phyloP scores from a whole-genome alignment of 2,329 filamentous ascomycete species.

The Fusarium dimerum region DNA sequence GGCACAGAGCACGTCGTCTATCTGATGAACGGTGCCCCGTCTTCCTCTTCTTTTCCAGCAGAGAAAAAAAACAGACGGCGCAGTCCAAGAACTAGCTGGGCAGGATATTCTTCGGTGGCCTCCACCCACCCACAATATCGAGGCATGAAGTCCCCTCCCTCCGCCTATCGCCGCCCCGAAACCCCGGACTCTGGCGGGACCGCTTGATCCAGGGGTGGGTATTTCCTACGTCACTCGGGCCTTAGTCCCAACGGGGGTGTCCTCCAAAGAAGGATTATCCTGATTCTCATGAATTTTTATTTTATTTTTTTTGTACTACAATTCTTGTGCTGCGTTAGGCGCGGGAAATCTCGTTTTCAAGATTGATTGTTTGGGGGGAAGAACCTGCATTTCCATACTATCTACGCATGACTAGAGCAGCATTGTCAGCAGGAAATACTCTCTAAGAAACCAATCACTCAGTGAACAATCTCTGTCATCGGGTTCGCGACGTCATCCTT shows the following conservation, averaged over 20 bases:
- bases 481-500: neutral
- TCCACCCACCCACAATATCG: slow-evolving; percentile 18
- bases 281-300: neutral
- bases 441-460: neutral
- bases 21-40: neutral
- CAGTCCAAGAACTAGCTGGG: neutral
- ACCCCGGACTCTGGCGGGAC: slow-evolving; percentile 16
- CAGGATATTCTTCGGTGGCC: slow-evolving; percentile 2
- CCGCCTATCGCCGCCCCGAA: slow-evolving; percentile 23
- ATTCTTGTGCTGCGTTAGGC: neutral
- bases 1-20: slow-evolving; percentile 11
- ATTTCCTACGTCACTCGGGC: slow-evolving; percentile 22
- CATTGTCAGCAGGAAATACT: neutral
- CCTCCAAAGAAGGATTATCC: neutral
- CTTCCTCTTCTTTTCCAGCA: neutral
- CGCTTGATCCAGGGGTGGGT: slow-evolving; percentile 15
- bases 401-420: too few relatives aligned
- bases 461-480: neutral
- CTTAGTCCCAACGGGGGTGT: neutral
- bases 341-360: too few relatives aligned
- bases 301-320: neutral
- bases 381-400: too few relatives aligned
- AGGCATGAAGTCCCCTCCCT: slow-evolving; percentile 3
- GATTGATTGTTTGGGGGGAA: too few relatives aligned
- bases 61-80: slow-evolving; percentile 2